Evolutionary conservation across 2,329 filamentous ascomycete species (phyloP).

Genomic region (Ascochyta clinopodiicola): DNA sequence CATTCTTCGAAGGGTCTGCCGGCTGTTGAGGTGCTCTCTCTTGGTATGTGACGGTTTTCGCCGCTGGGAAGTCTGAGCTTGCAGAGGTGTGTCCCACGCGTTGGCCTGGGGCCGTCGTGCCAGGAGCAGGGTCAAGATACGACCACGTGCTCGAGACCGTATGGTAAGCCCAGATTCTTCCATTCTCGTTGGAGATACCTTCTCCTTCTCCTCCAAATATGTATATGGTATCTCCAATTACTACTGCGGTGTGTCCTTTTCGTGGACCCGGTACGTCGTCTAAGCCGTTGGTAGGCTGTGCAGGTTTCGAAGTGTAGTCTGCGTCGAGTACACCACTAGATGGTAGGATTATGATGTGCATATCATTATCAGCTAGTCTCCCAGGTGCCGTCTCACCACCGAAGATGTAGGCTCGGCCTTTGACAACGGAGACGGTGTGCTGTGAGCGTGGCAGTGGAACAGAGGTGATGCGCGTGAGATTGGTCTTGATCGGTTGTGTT

Average conservation of each 20-base stretch:
- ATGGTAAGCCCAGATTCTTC: slow-evolving; percentile 54
- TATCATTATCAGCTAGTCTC: slow-evolving; percentile 56
- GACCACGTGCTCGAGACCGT: slow-evolving; percentile 52
- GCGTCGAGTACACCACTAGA: slow-evolving; percentile 51
- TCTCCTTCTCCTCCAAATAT: slow-evolving; percentile 51
- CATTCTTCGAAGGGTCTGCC: slow-evolving; percentile 49
- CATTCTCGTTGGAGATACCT: slow-evolving; percentile 41
- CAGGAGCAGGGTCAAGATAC: slow-evolving; percentile 44
- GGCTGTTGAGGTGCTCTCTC: slow-evolving; percentile 50
- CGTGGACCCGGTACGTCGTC: slow-evolving; percentile 48
- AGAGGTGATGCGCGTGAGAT: slow-evolving; percentile 56
- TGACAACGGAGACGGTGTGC: slow-evolving; percentile 61
- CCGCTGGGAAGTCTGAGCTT: slow-evolving; percentile 50
- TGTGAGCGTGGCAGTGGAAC: slow-evolving; percentile 55
- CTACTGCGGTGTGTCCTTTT: slow-evolving; percentile 52
- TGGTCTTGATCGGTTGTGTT: slow-evolving; percentile 60
- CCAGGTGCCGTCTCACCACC: slow-evolving; percentile 54
- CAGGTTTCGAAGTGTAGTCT: slow-evolving; percentile 49
- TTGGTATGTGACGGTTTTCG: slow-evolving; percentile 37
- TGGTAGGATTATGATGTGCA: slow-evolving; percentile 61
- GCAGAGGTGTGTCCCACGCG: slow-evolving; percentile 48
- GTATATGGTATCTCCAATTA: slow-evolving; percentile 54
- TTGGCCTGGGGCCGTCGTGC: slow-evolving; percentile 33
- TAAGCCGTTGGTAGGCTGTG: slow-evolving; percentile 36
- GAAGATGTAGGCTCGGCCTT: slow-evolving; percentile 63